Evolutionary conservation across 2,329 filamentous ascomycete species (phyloP), one percentile per base, ranked within the genome.

Genomic region (Sclerotiophoma versabilis): DNA sequence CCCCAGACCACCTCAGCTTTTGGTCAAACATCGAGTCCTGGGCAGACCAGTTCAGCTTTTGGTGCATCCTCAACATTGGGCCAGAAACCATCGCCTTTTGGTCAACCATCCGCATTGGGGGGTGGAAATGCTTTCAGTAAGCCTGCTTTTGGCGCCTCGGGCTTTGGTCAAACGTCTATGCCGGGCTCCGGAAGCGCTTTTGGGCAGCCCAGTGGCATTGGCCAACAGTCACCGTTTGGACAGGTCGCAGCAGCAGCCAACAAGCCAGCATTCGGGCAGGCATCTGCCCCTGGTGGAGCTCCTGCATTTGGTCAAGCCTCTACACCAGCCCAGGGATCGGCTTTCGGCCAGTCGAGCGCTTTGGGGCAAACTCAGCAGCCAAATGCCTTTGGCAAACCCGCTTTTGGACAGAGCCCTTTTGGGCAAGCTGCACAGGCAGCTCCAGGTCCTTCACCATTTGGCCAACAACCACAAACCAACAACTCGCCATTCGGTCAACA

Each of bases 351-450:
- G 46, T 42, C 66, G 5, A 68, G 59, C 43, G 54, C 61, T 23
- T 22, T 66, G 23, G 65, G 68, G 12, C 68, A 71, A 54, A 47
- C 45, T 11, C 44, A 52, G 26, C 50, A 63, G 30, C 23, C 62
- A 17, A 70, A 64, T 42, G 67, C 75, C 2, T 81, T 81, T 59
- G 77, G 76, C 12, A 72, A 80, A 51, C 70, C 78, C n/a, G 64
- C 64, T 9, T 73, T 73, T 46, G 67, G 69, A 2, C 60, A 70
- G 45, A 72, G 63, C 54, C 62, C 76, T 0, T 81, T 82, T 48
- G 76, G 79, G 1, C 76, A 81, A 50, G 63, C 77, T 10, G 74
- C 80, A 7, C 76, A 78, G 47, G 66, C 73, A 32, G 64, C 68
- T 14, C 52, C 68, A 25, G 43, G 37, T 33, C 44, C 65, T 48